Conservation (phyloP, 495 filamentous ascomycete genomes). For the Clavariopsis aquatica region DNA sequence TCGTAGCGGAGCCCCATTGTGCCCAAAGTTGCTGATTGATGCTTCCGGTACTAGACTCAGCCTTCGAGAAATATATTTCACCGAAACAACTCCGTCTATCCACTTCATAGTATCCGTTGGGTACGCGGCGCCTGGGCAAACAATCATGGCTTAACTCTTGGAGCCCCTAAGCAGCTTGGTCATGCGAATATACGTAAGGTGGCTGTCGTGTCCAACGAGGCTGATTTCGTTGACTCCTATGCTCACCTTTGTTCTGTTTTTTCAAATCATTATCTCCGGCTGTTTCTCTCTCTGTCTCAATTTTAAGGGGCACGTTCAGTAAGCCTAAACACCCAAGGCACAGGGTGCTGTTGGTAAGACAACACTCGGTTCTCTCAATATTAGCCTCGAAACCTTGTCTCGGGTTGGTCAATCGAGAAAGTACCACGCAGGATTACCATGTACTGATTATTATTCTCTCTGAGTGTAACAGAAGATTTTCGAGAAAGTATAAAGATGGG, state of each 20-base stretch:
- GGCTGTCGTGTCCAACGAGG: not conserved
- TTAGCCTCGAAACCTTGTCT: not conserved
- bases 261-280: not conserved
- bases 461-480: too few relatives aligned
- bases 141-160: not conserved
- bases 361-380: not conserved
- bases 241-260: not conserved
- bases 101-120: not conserved
- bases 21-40: not conserved
- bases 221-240: not conserved
- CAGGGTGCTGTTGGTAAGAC: not conserved
- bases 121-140: not conserved
- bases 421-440: not conserved
- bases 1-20: conserved; percentile 2
- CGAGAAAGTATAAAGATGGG: too few relatives aligned
- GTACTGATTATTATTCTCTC: too few relatives aligned
- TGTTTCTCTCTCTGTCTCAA: not conserved
- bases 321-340: not conserved
- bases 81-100: conserved; percentile 1
- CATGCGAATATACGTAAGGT: not conserved
- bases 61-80: conserved; percentile 1
- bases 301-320: not conserved
- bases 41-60: conserved; percentile 11
- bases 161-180: not conserved
- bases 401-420: not conserved